phyloP scores from a whole-genome alignment of 1,139 yeast genomes.

The Candida albicans region DNA sequence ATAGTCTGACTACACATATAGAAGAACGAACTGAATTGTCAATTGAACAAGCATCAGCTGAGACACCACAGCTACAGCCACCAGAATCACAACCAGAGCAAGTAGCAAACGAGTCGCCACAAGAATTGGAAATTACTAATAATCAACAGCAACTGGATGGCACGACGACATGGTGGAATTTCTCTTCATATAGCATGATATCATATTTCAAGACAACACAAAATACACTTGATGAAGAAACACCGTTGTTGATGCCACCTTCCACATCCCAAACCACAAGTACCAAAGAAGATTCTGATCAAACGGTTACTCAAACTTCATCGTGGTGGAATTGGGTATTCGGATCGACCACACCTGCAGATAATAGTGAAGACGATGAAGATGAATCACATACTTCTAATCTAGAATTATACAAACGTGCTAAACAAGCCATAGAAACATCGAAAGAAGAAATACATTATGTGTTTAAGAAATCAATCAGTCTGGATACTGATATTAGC shows the following conservation, averaged over 20 bases:
- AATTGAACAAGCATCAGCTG: not conserved
- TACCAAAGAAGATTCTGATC: not conserved
- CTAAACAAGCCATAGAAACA: conserved; percentile 37
- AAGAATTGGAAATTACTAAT: not conserved
- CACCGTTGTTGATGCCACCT: not conserved
- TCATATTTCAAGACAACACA: not conserved
- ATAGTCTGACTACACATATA: not conserved
- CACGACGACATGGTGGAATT: not conserved
- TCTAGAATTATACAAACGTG: conserved; percentile 32
- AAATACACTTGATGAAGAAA: not conserved
- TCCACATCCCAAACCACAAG: not conserved
- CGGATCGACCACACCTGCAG: conserved; percentile 15
- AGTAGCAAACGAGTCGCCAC: not conserved
- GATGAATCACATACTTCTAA: conserved; percentile 14
- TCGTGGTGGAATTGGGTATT: conserved; percentile 21
- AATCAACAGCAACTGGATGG: too few species aligned
- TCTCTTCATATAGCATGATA: not conserved
- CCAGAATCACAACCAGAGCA: not conserved
- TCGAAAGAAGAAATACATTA: conserved; percentile 35
- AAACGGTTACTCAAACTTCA: not conserved
- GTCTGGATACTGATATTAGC: conserved; percentile 10
- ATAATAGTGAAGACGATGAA: conserved; percentile 19
- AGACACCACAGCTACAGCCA: not conserved
- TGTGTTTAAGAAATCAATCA: conserved; percentile 29
- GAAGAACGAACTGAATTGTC: too few species aligned